Evolutionary conservation across 139 green algal species (phyloP).

Genomic region (Asterochloris sp.): DNA sequence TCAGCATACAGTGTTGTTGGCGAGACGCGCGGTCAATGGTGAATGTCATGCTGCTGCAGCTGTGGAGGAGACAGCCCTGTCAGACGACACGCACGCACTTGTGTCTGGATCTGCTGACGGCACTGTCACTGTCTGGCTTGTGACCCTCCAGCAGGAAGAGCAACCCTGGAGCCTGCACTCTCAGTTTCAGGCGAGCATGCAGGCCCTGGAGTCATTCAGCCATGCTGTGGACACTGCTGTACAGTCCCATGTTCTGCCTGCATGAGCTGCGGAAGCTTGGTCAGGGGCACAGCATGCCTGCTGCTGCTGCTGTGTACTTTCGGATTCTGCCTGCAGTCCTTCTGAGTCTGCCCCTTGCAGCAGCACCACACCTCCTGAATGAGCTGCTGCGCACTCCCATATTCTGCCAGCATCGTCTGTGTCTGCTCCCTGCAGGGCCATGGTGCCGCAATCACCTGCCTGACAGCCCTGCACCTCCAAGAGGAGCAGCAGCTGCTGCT

Average conservation of each 20-base stretch:
- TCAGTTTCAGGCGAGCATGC: slow-evolving; percentile 24
- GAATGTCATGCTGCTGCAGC: background rate
- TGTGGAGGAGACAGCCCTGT: background rate
- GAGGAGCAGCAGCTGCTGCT: slow-evolving; percentile 37
- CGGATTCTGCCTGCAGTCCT: background rate
- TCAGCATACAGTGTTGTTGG: background rate
- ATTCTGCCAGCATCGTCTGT: background rate
- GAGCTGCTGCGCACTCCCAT: background rate
- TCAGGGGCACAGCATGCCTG: background rate
- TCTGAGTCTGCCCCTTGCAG: background rate
- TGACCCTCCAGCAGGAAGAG: background rate
- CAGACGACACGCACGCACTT: slow-evolving; percentile 23
- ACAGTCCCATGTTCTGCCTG: background rate
- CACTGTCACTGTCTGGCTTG: slow-evolving; percentile 58
- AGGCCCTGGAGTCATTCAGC: background rate
- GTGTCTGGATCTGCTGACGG: slow-evolving; percentile 56
- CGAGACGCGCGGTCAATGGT: background rate
- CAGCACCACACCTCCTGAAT: background rate
- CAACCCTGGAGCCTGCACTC: slow-evolving; percentile 38
- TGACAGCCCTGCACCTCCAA: slow-evolving; percentile 34
- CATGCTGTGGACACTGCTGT: background rate
- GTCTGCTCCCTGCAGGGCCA: slow-evolving; percentile 38
- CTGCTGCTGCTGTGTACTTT: background rate
- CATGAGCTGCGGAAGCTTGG: background rate
- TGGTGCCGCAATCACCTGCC: slow-evolving; percentile 42